Conservation (phyloP, 768 basidiomycete species). For the Hygrophoropsis aurantiaca region DNA sequence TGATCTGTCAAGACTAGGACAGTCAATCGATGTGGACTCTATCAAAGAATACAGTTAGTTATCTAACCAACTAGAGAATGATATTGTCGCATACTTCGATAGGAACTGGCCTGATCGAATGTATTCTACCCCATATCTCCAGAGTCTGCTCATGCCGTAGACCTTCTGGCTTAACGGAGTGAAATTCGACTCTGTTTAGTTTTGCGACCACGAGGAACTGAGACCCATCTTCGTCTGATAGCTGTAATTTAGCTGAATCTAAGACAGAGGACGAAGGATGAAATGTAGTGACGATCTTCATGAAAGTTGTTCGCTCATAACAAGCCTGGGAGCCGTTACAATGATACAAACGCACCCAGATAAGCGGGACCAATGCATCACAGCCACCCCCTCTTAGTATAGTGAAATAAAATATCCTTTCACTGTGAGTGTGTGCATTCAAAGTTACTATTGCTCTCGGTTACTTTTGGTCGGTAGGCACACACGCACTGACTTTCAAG, state of each 20-base stretch:
- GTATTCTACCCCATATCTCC: constrained; percentile 71
- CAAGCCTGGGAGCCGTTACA: too few species aligned
- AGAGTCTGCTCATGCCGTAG: constrained; percentile 57
- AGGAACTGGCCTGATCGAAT: constrained; percentile 54
- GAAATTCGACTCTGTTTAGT: constrained; percentile 64
- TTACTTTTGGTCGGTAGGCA: too few species aligned
- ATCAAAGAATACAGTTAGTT: constrained; percentile 2
- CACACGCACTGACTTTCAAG: too few species aligned
- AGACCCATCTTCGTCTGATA: constrained; percentile 46
- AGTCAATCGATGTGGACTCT: constrained; percentile 37
- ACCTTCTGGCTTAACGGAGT: constrained; percentile 60
- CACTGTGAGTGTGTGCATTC: too few species aligned
- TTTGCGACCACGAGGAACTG: constrained; percentile 74
- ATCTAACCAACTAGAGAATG: not conserved
- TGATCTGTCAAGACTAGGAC: constrained; percentile 72
- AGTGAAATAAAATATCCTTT: too few species aligned
- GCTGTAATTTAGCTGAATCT: constrained; percentile 64
- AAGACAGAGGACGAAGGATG: constrained; percentile 74
- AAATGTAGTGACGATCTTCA: constrained; percentile 72
- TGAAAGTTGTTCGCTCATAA: constrained; percentile 12
- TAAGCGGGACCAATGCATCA: too few species aligned
- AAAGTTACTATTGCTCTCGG: too few species aligned
- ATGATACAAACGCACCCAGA: too few species aligned
- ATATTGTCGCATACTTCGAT: constrained; percentile 42
- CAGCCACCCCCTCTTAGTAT: too few species aligned